Evolutionary conservation across 192 early-diverging fungal species (phyloP).

Genomic region (Oehlia diaphana): DNA sequence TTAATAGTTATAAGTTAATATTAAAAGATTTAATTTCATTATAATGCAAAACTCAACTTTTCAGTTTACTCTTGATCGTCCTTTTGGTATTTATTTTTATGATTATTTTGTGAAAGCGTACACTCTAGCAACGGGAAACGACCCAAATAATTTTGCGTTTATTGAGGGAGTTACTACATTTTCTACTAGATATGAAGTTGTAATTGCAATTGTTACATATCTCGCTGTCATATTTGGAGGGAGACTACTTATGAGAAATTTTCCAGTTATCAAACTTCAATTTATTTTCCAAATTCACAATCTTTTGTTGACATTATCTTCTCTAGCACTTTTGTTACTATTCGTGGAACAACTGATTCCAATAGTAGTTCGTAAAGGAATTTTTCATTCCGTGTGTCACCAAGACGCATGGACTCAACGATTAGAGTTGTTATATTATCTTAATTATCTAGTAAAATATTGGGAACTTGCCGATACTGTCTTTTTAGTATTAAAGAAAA

Average conservation of each 20-base stretch:
- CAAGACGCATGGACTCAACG: slow-evolving; percentile 71
- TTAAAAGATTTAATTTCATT: too few relatives aligned
- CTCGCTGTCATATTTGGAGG: slow-evolving; percentile 80
- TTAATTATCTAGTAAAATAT: slow-evolving; percentile 93
- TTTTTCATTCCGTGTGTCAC: slow-evolving; percentile 72
- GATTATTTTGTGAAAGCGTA: slow-evolving; percentile 50
- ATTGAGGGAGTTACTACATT: slow-evolving; percentile 50
- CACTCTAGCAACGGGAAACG: slow-evolving; percentile 42
- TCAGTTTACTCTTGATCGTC: slow-evolving; percentile 41
- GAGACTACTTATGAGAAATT: slow-evolving; percentile 66
- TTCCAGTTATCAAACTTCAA: slow-evolving; percentile 69
- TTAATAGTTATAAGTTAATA: too few relatives aligned
- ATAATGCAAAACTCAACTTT: background rate
- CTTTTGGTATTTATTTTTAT: slow-evolving; percentile 58
- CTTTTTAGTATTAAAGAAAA: slow-evolving; percentile 84
- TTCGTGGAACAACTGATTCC: slow-evolving; percentile 79
- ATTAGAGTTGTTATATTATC: slow-evolving; percentile 82
- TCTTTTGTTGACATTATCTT: slow-evolving; percentile 68
- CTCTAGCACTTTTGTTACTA: slow-evolving; percentile 65
- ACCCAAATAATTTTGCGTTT: slow-evolving; percentile 49
- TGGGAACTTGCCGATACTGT: slow-evolving; percentile 87
- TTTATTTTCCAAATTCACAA: slow-evolving; percentile 80
- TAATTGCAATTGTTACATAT: slow-evolving; percentile 58
- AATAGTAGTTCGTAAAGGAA: slow-evolving; percentile 64
- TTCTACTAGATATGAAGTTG: slow-evolving; percentile 48